phyloP scores from a whole-genome alignment of 1,139 yeast species.

The Saccharomyces hybrid region DNA sequence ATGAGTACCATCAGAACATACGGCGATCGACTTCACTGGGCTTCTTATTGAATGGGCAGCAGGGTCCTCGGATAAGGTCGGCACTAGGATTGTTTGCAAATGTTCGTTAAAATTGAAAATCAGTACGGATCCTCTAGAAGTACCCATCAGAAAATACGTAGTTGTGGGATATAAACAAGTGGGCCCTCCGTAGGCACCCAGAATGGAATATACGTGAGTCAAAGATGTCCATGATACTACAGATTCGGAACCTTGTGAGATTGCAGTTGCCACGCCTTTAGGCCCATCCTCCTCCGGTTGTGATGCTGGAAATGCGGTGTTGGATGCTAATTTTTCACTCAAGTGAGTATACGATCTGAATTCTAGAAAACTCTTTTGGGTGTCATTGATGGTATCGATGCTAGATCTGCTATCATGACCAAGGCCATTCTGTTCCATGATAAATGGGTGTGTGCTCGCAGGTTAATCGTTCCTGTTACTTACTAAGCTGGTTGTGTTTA shows the following conservation, averaged over 20 bases:
- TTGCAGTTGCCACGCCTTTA: background rate
- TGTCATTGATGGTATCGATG: conserved; percentile 5
- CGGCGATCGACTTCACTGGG: conserved; percentile 30
- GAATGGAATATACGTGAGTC: conserved; percentile 20
- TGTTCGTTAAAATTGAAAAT: conserved; percentile 27
- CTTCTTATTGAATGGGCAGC: conserved; percentile 1
- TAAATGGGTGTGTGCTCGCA: background rate
- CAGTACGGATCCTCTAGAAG: conserved; percentile 24
- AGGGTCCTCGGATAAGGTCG: conserved; percentile 10
- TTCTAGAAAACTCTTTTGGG: conserved; percentile 8
- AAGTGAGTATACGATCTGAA: conserved; percentile 8
- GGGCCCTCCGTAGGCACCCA: conserved; percentile 28
- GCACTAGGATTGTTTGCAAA: conserved; percentile 21
- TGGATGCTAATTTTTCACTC: conserved; percentile 5
- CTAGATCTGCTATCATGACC: conserved; percentile 4
- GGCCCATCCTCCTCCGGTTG: background rate
- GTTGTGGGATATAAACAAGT: conserved; percentile 21
- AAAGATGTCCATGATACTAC: conserved; percentile 22
- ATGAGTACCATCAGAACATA: conserved; percentile 45
- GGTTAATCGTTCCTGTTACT: background rate
- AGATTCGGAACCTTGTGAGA: background rate
- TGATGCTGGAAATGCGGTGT: background rate
- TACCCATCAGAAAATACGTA: conserved; percentile 26
- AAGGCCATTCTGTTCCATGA: conserved; percentile 10
- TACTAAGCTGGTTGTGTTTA: background rate